These are phyloP conservation scores for Schizonepeta tenuifolia DNA, from an alignment of 257 asterid genomes.

Conservation along the genomic window DNA sequence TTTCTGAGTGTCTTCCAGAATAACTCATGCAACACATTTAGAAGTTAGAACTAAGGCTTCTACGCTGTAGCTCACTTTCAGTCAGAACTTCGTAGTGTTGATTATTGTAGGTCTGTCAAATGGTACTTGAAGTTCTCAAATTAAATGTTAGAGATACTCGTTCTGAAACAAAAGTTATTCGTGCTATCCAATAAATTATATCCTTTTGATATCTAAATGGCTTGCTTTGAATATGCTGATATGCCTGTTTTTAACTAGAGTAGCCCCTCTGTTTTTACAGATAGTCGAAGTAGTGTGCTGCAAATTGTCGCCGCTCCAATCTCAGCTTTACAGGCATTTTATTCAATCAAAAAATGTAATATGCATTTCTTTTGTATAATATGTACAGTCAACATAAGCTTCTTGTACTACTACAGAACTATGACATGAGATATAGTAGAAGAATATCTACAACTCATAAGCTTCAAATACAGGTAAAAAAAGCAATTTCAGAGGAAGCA, in stretches of 20 bases:
- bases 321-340: slow-evolving; percentile 82
- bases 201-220: slow-evolving; percentile 18
- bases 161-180: not conserved
- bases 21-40: not conserved
- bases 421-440: slow-evolving; percentile 23
- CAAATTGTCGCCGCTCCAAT: slow-evolving; percentile 89
- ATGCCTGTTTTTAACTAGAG: slow-evolving; percentile 21
- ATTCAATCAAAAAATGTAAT: slow-evolving; percentile 95
- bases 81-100: not conserved
- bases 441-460: slow-evolving; percentile 28
- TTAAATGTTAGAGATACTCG: not conserved
- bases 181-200: not conserved
- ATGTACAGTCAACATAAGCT: slow-evolving; percentile 27
- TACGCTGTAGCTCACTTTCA: not conserved
- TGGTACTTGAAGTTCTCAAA: slow-evolving; percentile 5
- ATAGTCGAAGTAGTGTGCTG: slow-evolving; percentile 94
- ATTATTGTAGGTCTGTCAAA: not conserved
- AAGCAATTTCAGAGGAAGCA: slow-evolving; percentile 85
- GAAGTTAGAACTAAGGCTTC: slow-evolving; percentile 8
- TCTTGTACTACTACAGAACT: not conserved
- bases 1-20: slow-evolving; percentile 4
- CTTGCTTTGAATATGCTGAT: slow-evolving; percentile 20
- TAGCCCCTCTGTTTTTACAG: slow-evolving; percentile 45
- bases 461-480: slow-evolving; percentile 69
- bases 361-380: slow-evolving; percentile 25